Conservation (phyloP, 73 alveolate species). For the Paramecium octaurelia region DNA sequence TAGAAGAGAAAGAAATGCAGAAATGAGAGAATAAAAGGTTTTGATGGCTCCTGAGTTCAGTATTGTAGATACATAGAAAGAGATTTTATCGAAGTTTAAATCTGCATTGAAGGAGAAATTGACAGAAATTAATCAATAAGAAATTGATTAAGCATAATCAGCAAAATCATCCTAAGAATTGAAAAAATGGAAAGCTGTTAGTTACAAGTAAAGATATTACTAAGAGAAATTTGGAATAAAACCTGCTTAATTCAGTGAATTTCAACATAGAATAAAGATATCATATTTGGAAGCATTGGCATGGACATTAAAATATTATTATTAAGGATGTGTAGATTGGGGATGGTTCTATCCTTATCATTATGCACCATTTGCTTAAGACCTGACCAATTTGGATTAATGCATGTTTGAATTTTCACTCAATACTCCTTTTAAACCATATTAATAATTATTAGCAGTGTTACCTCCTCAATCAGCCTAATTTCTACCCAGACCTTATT, state of each 20-base stretch:
- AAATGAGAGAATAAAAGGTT: background rate
- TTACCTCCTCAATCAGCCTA: slow-evolving; percentile 85
- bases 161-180: slow-evolving; percentile 1
- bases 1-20: slow-evolving; percentile 37
- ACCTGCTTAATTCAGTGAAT: slow-evolving; percentile 72
- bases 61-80: background rate
- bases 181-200: slow-evolving; percentile 11
- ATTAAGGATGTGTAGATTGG: slow-evolving; percentile 94
- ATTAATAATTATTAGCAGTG: slow-evolving; percentile 87
- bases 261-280: slow-evolving; percentile 74
- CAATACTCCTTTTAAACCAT: slow-evolving; percentile 87
- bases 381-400: slow-evolving; percentile 71
- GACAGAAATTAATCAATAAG: slow-evolving; percentile 24
- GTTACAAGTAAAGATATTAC: slow-evolving; percentile 74
- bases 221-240: slow-evolving; percentile 86
- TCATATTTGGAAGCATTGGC: slow-evolving; percentile 97
- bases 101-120: slow-evolving; percentile 11
- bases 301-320: slow-evolving; percentile 98
- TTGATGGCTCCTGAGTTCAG: background rate
- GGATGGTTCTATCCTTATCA: slow-evolving; percentile 98
- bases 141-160: slow-evolving; percentile 44
- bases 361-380: slow-evolving; percentile 98
- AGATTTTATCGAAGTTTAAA: background rate
- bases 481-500: slow-evolving; percentile 84
- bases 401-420: slow-evolving; percentile 68